Conservation (phyloP, 305 asterid species). For the Andrographis paniculata region DNA sequence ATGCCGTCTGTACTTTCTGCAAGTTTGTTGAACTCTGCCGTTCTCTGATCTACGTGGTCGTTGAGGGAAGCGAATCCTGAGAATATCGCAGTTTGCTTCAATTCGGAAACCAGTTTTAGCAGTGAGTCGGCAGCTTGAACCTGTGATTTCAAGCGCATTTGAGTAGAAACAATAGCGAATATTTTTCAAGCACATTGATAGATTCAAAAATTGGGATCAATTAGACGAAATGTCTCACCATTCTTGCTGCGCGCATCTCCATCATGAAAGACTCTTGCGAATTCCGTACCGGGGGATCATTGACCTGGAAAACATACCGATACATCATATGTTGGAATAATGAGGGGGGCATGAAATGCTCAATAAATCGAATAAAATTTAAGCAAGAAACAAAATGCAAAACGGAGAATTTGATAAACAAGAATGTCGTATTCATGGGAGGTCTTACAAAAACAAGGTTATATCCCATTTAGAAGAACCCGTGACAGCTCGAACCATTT, state of each 20-base stretch:
- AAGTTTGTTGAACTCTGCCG: conserved; percentile 51
- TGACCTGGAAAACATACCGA: conserved; percentile 43
- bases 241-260: conserved; percentile 93
- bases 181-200: no score
- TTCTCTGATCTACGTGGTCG: conserved; percentile 80
- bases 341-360: not conserved
- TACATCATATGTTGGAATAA: not conserved
- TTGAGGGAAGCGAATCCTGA: conserved; percentile 86
- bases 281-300: conserved; percentile 81
- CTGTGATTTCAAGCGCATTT: conserved; percentile 24
- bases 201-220: no score
- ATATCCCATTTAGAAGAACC: no score
- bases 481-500: no score
- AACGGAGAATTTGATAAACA: no score
- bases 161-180: not conserved
- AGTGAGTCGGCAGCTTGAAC: conserved; percentile 81
- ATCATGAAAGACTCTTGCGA: conserved; percentile 93
- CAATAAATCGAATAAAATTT: not conserved
- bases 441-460: no score
- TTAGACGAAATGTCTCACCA: conserved; percentile 34
- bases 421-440: no score
- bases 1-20: conserved; percentile 45
- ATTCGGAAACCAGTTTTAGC: conserved; percentile 85
- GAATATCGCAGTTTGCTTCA: conserved; percentile 83
- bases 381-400: no score